Percentiles rank a stretch among this genome's conserved stretches.
These are phyloP conservation scores for Salix viminalis DNA, from an alignment of 345 rosid species.

Conservation along the genomic window DNA sequence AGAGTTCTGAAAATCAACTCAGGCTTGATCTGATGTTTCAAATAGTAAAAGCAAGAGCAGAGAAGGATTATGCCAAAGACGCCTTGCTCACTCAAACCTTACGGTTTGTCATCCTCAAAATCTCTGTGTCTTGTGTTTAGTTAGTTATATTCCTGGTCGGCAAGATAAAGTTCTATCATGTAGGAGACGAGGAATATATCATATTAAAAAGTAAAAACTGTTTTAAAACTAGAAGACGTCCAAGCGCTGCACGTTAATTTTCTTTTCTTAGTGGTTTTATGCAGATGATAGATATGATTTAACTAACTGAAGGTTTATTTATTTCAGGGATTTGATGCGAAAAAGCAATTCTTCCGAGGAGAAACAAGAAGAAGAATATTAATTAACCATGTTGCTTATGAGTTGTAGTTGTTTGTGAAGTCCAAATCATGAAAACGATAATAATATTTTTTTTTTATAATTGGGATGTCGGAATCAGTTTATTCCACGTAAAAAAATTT, in stretches of 20 bases:
- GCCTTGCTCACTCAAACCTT: background rate
- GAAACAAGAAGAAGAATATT: background rate
- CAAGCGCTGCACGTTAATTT: too few species aligned
- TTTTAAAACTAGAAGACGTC: too few species aligned
- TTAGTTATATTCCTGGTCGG: too few species aligned
- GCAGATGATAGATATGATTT: background rate
- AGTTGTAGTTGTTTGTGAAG: too few species aligned
- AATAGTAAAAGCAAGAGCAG: background rate
- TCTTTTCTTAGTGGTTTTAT: background rate
- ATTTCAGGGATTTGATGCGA: background rate
- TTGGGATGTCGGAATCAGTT: fast-evolving
- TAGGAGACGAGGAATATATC: too few species aligned
- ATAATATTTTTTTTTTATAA: too few species aligned
- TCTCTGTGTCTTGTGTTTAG: background rate
- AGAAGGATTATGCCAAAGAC: background rate
- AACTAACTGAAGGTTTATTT: background rate
- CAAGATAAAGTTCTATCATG: too few species aligned
- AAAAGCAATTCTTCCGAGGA: background rate
- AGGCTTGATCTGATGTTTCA: background rate
- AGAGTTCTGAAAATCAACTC: background rate
- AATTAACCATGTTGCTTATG: too few species aligned
- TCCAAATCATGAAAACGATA: too few species aligned
- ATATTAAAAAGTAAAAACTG: too few species aligned
- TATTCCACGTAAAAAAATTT: too few species aligned
- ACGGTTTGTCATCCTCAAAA: background rate